Percentiles rank a stretch among this genome's conserved stretches.
These are phyloP conservation scores for Fusarium mangiferae DNA, from an alignment of 2,329 filamentous ascomycete genomes.

Conservation along the genomic window DNA sequence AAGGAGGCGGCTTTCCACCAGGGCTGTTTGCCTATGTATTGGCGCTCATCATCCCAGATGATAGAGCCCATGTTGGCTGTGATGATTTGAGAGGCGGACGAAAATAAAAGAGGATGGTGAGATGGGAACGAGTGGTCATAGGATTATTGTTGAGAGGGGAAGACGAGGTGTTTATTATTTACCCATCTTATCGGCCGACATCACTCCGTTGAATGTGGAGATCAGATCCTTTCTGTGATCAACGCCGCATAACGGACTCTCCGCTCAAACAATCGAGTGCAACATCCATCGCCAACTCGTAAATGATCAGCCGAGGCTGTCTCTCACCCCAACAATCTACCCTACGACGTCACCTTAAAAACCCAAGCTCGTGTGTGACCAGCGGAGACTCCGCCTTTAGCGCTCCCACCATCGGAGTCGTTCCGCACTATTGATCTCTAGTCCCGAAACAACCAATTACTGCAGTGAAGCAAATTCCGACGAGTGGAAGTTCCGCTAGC, in stretches of 20 bases:
- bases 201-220: constrained; percentile 5
- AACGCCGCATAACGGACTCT: neutral
- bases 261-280: neutral
- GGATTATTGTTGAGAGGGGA: neutral
- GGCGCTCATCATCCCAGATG: constrained; percentile 45
- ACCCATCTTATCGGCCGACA: neutral
- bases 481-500: neutral
- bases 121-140: neutral
- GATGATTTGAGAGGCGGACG: too few species aligned
- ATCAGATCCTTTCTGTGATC: neutral
- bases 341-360: neutral
- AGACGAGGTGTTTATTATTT: constrained; percentile 13
- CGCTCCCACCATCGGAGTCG: neutral
- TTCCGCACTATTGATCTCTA: neutral
- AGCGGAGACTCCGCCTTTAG: constrained; percentile 18
- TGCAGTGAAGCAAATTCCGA: accelerated
- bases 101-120: neutral
- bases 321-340: neutral
- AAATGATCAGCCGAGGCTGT: constrained; percentile 7
- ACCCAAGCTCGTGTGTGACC: neutral
- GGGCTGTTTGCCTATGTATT: constrained; percentile 48
- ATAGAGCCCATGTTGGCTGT: constrained; percentile 48
- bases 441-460: neutral
- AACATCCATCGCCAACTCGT: neutral
- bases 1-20: constrained; percentile 61